Evolutionary conservation across 768 basidiomycete genomes (phyloP), one percentile per base, ranked within the genome.

Genomic region (Tephrocybe rancida): DNA sequence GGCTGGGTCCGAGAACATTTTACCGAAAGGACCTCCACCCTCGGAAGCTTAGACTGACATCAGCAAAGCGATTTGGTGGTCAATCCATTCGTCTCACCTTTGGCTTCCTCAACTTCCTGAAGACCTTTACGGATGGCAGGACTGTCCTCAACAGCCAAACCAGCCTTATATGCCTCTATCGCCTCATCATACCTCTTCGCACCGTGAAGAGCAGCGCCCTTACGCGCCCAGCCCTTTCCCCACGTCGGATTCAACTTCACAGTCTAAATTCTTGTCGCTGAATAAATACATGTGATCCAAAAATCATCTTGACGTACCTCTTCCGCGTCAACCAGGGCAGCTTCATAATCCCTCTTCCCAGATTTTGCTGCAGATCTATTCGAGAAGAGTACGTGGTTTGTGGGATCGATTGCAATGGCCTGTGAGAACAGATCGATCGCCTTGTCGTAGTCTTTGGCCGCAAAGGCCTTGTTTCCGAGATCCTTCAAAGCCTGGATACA

Each of bases 381-480:
- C 14, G 94, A 96, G 73, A 83, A 97, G 8, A 97, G 76, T 48
- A 98, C 95, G 69, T 90, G 88, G 66, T 96, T 96, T 32, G 75
- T 77, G 2, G 88, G 76, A 71, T 97, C 94, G 61, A 95, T 63
- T 43, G 79, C 84, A 66, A 98, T 90, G 18, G 91, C 95, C 64
- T 92, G 80, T 3, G 84, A 78, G 71, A 92, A 93, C 44, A 89
- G 74, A 65, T 88, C 81, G 76, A 92, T 90, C 6, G 95, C 95
- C 62, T 80, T 85, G 74, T 92, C 87, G 73, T 91, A 97, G 63
- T 97, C 84, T 69, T 94, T 97, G 50, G 92, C 92, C 34, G 90
- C 79, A 73, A 98, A 98, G 19, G 95, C 94, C 66, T 95, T 94
- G 81, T 98, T 98, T 64, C 95, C 95, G 66, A 85, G 85, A 66